A percentile compares a stretch with the other conserved stretches of the same genome.
Evolutionary conservation across 352 stramenopile species (phyloP).

Genomic region (Pythium graminicola): DNA sequence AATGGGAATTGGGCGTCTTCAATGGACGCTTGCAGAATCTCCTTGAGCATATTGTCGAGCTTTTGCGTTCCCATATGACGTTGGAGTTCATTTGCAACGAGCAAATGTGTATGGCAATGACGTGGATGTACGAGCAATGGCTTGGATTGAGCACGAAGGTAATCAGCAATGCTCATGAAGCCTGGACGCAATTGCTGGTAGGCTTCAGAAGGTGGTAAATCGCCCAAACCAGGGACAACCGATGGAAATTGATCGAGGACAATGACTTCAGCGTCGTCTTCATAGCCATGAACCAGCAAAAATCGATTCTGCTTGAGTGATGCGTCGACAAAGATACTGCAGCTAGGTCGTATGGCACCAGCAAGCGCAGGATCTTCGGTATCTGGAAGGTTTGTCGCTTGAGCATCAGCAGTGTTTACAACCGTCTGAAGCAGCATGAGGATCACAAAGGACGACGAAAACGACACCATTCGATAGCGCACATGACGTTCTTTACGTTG

Average conservation of each 20-base stretch:
- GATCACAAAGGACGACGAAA: slow-evolving; percentile 1
- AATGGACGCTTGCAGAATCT: slow-evolving; percentile 35
- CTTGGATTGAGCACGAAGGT: slow-evolving; percentile 17
- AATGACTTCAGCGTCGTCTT: slow-evolving; percentile 35
- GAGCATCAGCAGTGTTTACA: not conserved
- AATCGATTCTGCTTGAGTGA: slow-evolving; percentile 33
- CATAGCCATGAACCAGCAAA: slow-evolving; percentile 45
- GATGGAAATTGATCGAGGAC: slow-evolving; percentile 37
- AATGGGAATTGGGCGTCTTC: slow-evolving; percentile 58
- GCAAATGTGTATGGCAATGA: slow-evolving; percentile 39
- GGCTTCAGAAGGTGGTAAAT: slow-evolving; percentile 22
- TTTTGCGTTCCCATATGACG: slow-evolving; percentile 17
- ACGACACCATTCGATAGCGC: slow-evolving; percentile 12
- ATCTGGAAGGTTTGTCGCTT: not conserved
- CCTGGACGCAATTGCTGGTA: slow-evolving; percentile 42
- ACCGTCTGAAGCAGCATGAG: slow-evolving; percentile 21
- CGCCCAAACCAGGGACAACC: slow-evolving; percentile 20
- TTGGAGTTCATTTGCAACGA: slow-evolving; percentile 29
- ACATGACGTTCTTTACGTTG: not conserved
- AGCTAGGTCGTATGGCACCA: slow-evolving; percentile 22
- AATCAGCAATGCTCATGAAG: slow-evolving; percentile 38
- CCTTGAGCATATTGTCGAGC: slow-evolving; percentile 24
- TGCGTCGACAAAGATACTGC: slow-evolving; percentile 51
- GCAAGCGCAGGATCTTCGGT: slow-evolving; percentile 5
- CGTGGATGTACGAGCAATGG: slow-evolving; percentile 36